Evolutionary conservation across 345 rosid species (phyloP).

Genomic region (Excoecaria cochinchinensis): DNA sequence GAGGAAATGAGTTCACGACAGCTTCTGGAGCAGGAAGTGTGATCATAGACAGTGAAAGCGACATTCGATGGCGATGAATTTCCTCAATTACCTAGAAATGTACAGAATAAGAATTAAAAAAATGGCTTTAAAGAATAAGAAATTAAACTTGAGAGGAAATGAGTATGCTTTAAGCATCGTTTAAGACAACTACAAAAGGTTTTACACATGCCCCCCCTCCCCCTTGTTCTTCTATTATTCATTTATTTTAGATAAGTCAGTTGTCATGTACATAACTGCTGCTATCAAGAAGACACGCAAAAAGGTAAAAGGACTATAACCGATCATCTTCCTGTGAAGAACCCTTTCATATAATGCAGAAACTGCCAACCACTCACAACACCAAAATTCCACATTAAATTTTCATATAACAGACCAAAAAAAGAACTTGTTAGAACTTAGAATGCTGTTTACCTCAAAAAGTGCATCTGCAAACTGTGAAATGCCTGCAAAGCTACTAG

Average conservation of each 20-base stretch:
- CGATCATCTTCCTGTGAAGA: neutral
- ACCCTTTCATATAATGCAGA: neutral
- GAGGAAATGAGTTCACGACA: constrained; percentile 25
- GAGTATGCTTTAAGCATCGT: neutral
- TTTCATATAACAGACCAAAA: neutral
- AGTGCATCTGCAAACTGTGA: constrained; percentile 29
- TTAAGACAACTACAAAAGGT: neutral
- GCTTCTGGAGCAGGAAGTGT: constrained; percentile 29
- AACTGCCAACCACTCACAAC: neutral
- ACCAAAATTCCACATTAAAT: neutral
- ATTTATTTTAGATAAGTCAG: neutral
- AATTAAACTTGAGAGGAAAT: too few relatives aligned
- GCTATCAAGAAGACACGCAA: neutral
- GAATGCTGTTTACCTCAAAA: constrained; percentile 21
- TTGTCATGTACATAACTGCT: neutral
- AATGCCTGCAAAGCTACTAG: constrained; percentile 10
- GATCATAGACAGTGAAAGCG: constrained; percentile 19
- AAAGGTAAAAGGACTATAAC: neutral
- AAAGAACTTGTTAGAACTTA: neutral
- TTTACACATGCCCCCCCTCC: too few relatives aligned
- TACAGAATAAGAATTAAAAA: neutral
- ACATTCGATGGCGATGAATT: constrained; percentile 27
- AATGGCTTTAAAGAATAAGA: neutral
- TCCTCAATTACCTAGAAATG: constrained; percentile 24
- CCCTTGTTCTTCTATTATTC: neutral